These are phyloP conservation scores for Fusarium redolens DNA, from an alignment of 2,329 filamentous ascomycete species.

Conservation along the genomic window DNA sequence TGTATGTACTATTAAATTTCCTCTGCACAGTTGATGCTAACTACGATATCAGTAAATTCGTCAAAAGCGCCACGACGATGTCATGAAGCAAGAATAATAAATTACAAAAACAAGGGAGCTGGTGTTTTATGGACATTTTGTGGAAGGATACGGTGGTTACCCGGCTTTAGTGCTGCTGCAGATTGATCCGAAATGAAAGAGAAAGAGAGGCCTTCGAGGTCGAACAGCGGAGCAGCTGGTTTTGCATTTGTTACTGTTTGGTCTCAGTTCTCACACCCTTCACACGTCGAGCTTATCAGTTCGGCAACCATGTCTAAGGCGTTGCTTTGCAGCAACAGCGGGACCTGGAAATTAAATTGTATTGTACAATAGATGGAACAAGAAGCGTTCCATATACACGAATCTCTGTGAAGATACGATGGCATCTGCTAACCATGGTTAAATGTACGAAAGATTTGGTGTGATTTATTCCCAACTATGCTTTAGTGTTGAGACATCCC, in stretches of 20 bases:
- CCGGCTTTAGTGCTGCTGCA: constrained; percentile 33
- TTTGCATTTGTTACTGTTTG: constrained; percentile 43
- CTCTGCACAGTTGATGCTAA: constrained; percentile 15
- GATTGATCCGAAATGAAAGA: constrained; percentile 35
- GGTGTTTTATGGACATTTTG: constrained; percentile 18
- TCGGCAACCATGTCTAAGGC: neutral
- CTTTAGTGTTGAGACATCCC: neutral
- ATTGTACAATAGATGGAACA: constrained; percentile 42
- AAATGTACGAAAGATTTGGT: neutral
- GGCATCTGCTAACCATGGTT: neutral
- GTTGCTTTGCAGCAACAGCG: neutral
- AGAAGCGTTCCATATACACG: constrained; percentile 8
- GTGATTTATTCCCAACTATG: neutral
- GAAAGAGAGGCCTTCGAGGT: constrained; percentile 22
- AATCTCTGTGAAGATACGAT: neutral
- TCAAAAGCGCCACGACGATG: neutral
- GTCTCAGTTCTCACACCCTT: constrained; percentile 28
- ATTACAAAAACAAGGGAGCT: constrained; percentile 39
- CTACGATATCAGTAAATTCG: constrained; percentile 23
- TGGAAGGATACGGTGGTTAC: constrained; percentile 24
- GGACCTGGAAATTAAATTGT: constrained; percentile 18
- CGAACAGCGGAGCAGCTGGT: constrained; percentile 39
- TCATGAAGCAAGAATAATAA: constrained; percentile 31
- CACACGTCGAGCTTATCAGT: constrained; percentile 5
- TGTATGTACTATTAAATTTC: constrained; percentile 43